Conservation (phyloP, 805 yeast species). For the Candida peoriensis region DNA sequence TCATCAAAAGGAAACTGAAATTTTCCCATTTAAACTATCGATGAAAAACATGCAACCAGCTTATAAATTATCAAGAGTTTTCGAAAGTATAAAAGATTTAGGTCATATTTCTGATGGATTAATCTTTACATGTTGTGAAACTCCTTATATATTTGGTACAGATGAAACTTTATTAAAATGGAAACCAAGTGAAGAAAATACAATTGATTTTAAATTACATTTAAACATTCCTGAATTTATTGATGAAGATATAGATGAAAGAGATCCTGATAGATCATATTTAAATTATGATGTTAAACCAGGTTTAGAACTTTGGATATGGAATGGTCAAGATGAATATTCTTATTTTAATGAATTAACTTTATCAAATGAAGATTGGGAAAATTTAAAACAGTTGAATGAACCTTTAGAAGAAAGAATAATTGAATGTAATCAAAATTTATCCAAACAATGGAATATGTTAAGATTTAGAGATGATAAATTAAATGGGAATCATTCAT, state of each 20-base stretch:
- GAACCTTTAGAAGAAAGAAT: conserved; percentile 89
- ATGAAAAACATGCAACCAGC: conserved; percentile 86
- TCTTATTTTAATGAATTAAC: conserved; percentile 61
- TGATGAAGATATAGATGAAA: conserved; percentile 54
- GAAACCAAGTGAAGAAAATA: conserved; percentile 96
- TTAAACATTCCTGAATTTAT: conserved; percentile 53
- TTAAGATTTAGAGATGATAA: conserved; percentile 93
- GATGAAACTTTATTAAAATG: conserved; percentile 84
- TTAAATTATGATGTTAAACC: conserved; percentile 82
- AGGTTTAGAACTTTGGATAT: conserved; percentile 56
- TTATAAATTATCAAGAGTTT: conserved; percentile 70
- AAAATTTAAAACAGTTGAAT: conserved; percentile 53
- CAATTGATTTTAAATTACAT: conserved; percentile 78
- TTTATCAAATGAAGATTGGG: conserved; percentile 76
- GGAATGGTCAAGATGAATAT: conserved; percentile 68
- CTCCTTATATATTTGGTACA: conserved; percentile 86
- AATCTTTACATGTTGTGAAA: conserved; percentile 84
- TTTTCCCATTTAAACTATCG: conserved; percentile 80
- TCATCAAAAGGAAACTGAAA: conserved; percentile 68
- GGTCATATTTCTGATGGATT: conserved; percentile 93
- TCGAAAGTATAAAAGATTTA: conserved; percentile 61
- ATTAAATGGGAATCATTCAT: conserved; percentile 75
- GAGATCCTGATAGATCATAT: conserved; percentile 70
- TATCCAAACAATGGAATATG: conserved; percentile 66
- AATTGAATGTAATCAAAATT: conserved; percentile 74